Percentiles rank a stretch among this genome's conserved stretches.
These are phyloP conservation scores for Teratosphaeriaceae sp. DNA, from an alignment of 2,329 filamentous ascomycete species.

Conservation along the genomic window DNA sequence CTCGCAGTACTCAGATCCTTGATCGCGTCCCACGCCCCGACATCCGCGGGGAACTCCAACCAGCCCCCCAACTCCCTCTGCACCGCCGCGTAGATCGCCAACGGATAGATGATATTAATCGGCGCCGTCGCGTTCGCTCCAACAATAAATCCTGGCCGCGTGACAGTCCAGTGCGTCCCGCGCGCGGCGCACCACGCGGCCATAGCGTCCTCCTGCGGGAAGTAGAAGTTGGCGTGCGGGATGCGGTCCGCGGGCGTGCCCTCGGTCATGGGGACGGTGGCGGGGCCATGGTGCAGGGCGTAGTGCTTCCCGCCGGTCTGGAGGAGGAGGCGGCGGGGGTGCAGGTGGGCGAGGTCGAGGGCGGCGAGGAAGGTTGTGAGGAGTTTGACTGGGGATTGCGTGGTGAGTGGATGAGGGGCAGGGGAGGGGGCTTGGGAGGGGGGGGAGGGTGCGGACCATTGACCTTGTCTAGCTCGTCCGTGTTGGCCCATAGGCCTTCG, in stretches of 20 bases:
- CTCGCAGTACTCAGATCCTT: conserved; percentile 38
- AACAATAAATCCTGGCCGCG: conserved; percentile 37
- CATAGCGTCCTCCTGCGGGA: conserved; percentile 47
- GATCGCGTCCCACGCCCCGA: conserved; percentile 38
- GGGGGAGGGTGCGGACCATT: conserved; percentile 40
- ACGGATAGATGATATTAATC: conserved; percentile 44
- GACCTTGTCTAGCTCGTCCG: conserved; percentile 43
- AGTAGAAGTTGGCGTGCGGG: conserved; percentile 44
- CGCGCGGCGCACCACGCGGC: conserved; percentile 36
- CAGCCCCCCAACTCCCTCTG: conserved; percentile 35
- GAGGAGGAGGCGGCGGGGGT: conserved; percentile 42
- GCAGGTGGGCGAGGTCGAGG: conserved; percentile 36
- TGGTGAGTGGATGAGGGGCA: conserved; percentile 14
- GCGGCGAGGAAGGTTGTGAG: conserved; percentile 45
- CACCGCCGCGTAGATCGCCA: conserved; percentile 46
- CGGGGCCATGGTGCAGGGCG: conserved; percentile 38
- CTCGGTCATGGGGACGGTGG: conserved; percentile 37
- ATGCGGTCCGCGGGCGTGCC: conserved; percentile 18
- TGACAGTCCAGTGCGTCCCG: conserved; percentile 38
- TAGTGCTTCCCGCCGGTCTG: conserved; percentile 51
- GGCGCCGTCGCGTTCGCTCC: conserved; percentile 44
- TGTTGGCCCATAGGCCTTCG: conserved; percentile 42
- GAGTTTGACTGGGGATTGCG: conserved; percentile 33
- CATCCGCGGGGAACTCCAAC: conserved; percentile 40
- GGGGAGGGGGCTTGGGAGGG: too few species aligned